Evolutionary conservation across 2,329 filamentous ascomycete genomes (phyloP).

Genomic region (Fusarium siculi): DNA sequence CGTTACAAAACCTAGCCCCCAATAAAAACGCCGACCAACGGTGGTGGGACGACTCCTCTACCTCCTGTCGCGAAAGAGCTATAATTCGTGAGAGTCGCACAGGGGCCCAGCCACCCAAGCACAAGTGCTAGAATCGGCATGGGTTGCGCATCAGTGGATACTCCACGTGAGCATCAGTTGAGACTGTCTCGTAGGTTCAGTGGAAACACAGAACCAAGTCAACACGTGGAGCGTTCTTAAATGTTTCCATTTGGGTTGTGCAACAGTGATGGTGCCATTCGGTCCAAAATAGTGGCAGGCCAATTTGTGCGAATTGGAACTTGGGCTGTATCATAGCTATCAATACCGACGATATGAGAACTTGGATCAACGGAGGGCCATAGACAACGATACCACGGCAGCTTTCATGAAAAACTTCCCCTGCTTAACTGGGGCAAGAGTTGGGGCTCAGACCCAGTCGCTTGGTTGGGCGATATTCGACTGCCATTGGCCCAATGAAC

Average conservation of each 20-base stretch:
- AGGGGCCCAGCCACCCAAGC: constrained; percentile 41
- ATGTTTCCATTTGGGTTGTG: constrained; percentile 42
- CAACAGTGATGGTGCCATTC: constrained; percentile 30
- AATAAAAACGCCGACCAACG: constrained; percentile 23
- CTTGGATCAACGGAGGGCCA: neutral
- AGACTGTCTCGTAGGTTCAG: constrained; percentile 40
- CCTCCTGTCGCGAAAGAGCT: constrained; percentile 36
- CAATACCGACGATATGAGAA: constrained; percentile 19
- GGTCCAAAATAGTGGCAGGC: constrained; percentile 26
- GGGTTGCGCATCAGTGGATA: constrained; percentile 46
- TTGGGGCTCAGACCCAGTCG: constrained; percentile 36
- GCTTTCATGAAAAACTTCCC: constrained; percentile 20
- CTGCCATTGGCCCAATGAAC: constrained; percentile 28
- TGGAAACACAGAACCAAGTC: constrained; percentile 40
- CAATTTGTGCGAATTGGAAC: neutral
- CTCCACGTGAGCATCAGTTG: constrained; percentile 45
- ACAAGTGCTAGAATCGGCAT: constrained; percentile 42
- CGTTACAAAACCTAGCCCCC: constrained; percentile 17
- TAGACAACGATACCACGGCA: neutral
- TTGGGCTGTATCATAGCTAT: neutral
- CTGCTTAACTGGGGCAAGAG: constrained; percentile 20
- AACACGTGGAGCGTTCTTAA: constrained; percentile 45
- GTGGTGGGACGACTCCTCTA: constrained; percentile 36
- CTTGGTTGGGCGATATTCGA: constrained; percentile 33
- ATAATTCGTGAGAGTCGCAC: constrained; percentile 39